phyloP scores from a whole-genome alignment of 2,329 filamentous ascomycete genomes.

The Aspergillus sp. region DNA sequence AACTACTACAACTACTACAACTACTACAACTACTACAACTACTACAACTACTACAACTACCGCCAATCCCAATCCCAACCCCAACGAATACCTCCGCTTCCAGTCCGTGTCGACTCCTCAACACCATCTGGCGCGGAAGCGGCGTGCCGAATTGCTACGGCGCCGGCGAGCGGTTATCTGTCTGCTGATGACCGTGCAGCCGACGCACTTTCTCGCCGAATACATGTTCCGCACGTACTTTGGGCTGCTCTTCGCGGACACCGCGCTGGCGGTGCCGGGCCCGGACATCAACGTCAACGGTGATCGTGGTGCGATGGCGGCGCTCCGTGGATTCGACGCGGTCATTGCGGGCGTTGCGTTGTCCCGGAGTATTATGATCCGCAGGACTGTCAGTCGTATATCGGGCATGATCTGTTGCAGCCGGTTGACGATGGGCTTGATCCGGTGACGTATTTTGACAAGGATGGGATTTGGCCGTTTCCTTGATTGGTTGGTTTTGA shows the following conservation, averaged over 20 bases:
- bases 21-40: too few species aligned
- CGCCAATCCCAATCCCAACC: too few species aligned
- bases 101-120: constrained; percentile 2
- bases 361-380: neutral
- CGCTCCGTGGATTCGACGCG: neutral
- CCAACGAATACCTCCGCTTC: constrained; percentile 1
- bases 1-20: too few species aligned
- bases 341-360: neutral
- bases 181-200: neutral
- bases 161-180: too few species aligned
- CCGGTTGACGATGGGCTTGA: neutral
- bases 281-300: neutral
- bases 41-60: neutral
- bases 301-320: neutral
- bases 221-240: constrained; percentile 16
- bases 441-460: neutral
- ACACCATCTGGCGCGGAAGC: neutral
- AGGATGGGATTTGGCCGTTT: constrained; percentile 3
- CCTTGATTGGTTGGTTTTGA: neutral
- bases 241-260: neutral
- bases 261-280: neutral
- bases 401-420: neutral
- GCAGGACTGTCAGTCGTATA: neutral
- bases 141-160: constrained; percentile 11
- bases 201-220: constrained; percentile 1